A percentile compares a stretch with the other conserved stretches of the same genome.
phyloP scores from a whole-genome alignment of 1,284 basidiomycete species.

The Ceratobasidium sp. region DNA sequence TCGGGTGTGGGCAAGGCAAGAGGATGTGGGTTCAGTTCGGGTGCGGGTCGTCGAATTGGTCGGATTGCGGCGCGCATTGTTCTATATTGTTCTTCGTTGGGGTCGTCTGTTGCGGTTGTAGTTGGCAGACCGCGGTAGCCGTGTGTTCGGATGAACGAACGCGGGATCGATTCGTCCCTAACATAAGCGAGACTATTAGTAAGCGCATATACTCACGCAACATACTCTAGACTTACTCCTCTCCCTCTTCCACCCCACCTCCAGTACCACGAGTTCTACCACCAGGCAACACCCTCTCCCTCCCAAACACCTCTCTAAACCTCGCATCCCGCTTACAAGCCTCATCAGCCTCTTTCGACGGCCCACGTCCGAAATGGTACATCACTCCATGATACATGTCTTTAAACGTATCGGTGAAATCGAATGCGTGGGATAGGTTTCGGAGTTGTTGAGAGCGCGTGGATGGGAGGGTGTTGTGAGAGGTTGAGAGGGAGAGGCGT shows the following conservation, averaged over 20 bases:
- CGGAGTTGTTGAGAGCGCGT: not conserved
- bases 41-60: conserved; percentile 1
- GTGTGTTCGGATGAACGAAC: not conserved
- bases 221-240: not conserved
- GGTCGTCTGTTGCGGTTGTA: not conserved
- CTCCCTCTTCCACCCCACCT: not conserved
- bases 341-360: conserved; percentile 13
- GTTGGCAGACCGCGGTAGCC: conserved; percentile 10
- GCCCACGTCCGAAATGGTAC: conserved; percentile 26
- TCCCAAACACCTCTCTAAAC: conserved; percentile 28
- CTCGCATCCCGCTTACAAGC: conserved; percentile 5
- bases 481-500: conserved; percentile 1
- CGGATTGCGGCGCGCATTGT: not conserved
- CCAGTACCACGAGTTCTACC: not conserved
- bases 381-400: conserved; percentile 16
- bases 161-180: not conserved
- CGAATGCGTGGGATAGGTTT: conserved; percentile 24
- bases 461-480: not conserved
- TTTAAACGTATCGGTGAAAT: conserved; percentile 31
- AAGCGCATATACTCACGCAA: conserved; percentile 12
- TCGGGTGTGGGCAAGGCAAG: conserved; percentile 1
- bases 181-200: not conserved
- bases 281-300: conserved; percentile 6
- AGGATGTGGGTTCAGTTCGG: not conserved
- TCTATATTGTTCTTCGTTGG: not conserved